Evolutionary conservation across 768 basidiomycete genomes (phyloP).

Genomic region (Leucosporidium yakuticum): DNA sequence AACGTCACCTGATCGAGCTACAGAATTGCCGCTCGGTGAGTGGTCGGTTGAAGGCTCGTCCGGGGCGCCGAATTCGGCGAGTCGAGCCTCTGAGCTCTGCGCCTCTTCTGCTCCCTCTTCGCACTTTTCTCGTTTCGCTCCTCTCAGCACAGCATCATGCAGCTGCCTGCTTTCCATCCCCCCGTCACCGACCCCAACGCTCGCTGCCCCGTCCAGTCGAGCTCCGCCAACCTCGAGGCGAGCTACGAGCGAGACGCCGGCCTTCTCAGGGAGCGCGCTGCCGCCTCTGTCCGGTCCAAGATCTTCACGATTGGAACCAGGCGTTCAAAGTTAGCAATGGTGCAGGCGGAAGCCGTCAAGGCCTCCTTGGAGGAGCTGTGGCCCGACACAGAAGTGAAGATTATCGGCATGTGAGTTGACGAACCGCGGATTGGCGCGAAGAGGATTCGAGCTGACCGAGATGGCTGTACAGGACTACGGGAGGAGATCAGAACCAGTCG

Average conservation of each 20-base stretch:
- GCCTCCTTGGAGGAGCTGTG: slow-evolving; percentile 57
- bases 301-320: slow-evolving; percentile 69
- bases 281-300: background rate
- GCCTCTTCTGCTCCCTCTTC: too few relatives aligned
- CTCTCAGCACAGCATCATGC: background rate
- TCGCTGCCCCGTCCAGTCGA: background rate
- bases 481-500: slow-evolving; percentile 81
- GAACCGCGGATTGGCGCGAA: background rate
- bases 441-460: background rate
- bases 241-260: background rate
- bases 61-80: too few relatives aligned
- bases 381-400: slow-evolving; percentile 44
- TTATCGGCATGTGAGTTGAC: slow-evolving; percentile 24
- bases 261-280: background rate
- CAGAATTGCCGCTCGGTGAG: too few relatives aligned
- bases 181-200: background rate
- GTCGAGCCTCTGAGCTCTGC: too few relatives aligned
- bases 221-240: background rate
- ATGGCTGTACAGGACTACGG: slow-evolving; percentile 49
- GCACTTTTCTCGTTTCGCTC: too few relatives aligned
- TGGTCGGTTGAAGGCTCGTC: too few relatives aligned
- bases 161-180: background rate
- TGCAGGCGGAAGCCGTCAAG: slow-evolving; percentile 81
- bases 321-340: slow-evolving; percentile 76
- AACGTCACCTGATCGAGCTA: too few relatives aligned